phyloP scores from a whole-genome alignment of 192 early-diverging fungal genomes.

The Funneliformis geosporum region DNA sequence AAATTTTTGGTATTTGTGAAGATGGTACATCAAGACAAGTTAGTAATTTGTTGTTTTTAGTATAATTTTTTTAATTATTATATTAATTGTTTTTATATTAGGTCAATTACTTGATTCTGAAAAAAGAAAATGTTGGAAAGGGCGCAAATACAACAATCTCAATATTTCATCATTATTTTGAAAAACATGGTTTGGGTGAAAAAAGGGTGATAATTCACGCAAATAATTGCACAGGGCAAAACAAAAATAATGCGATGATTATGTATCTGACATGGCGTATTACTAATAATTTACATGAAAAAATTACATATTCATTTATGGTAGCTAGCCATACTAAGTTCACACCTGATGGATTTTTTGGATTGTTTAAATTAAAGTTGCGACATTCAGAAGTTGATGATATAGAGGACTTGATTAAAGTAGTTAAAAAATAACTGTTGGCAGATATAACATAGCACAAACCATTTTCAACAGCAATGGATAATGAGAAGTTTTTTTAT shows the following conservation, averaged over 20 bases:
- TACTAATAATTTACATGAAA: not conserved
- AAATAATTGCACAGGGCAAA: not conserved
- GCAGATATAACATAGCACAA: not conserved
- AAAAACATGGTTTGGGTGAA: not conserved
- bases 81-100: not conserved
- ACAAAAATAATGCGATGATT: not conserved
- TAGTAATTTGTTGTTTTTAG: not conserved
- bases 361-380: not conserved
- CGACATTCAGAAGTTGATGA: not conserved
- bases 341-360: not conserved
- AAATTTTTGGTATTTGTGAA: not conserved
- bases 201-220: not conserved
- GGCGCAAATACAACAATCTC: not conserved
- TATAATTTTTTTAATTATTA: not conserved
- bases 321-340: not conserved
- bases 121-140: not conserved
- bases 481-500: not conserved
- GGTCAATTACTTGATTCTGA: not conserved
- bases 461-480: not conserved
- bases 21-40: not conserved
- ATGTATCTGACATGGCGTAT: not conserved
- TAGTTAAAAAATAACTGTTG: not conserved
- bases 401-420: not conserved
- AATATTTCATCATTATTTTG: not conserved
- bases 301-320: slow-evolving; percentile 3